A percentile compares a stretch with the other conserved stretches of the same genome.
These are phyloP conservation scores for Rhododendron molle DNA, from an alignment of 148 eudicot species.

Conservation along the genomic window DNA sequence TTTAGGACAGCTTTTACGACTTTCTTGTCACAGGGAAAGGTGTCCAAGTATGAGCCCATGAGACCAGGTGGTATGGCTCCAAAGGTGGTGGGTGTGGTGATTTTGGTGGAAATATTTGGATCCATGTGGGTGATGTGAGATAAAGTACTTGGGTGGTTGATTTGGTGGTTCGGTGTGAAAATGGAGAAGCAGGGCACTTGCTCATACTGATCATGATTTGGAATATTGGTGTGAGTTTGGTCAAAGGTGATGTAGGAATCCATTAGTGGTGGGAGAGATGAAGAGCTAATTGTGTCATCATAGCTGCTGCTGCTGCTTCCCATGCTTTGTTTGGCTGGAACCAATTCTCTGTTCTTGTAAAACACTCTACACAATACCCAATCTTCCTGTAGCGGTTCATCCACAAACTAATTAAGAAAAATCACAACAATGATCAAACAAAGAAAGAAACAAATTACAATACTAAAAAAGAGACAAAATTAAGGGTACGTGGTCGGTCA, in stretches of 20 bases:
- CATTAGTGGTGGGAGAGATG: conserved; percentile 39
- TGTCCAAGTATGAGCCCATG: conserved; percentile 1
- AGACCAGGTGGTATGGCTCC: not conserved
- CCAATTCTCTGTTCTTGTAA: conserved; percentile 28
- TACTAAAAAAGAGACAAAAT: not conserved
- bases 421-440: not conserved
- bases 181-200: conserved; percentile 54
- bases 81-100: conserved; percentile 4
- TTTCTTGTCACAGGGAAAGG: conserved; percentile 38
- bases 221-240: conserved; percentile 5
- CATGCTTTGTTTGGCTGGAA: conserved; percentile 17
- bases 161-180: conserved; percentile 8
- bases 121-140: conserved; percentile 19
- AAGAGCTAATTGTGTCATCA: conserved; percentile 25
- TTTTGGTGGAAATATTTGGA: conserved; percentile 11
- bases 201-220: conserved; percentile 14
- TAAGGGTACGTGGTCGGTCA: not conserved
- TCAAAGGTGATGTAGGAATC: conserved; percentile 34
- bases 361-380: conserved; percentile 48
- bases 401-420: not conserved
- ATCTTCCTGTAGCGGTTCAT: conserved; percentile 30
- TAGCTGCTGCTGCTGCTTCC: conserved; percentile 7
- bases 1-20: conserved; percentile 49
- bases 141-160: conserved; percentile 15
- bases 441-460: not conserved